phyloP scores from a whole-genome alignment of 306 rosid species.

The Pyrus bretschneideri region DNA sequence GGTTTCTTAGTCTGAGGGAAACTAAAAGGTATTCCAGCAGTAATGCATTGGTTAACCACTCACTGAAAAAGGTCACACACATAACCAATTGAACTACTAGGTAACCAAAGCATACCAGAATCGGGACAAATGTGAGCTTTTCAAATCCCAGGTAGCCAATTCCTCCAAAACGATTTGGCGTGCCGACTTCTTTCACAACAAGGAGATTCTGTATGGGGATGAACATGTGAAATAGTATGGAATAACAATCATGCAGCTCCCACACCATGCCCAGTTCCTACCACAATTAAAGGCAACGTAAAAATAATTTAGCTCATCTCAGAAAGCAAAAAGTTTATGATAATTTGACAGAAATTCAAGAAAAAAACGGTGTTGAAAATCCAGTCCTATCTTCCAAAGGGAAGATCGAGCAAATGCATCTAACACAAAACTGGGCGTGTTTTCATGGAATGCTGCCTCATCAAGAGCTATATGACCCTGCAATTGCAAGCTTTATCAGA shows the following conservation, averaged over 20 bases:
- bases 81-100: background rate
- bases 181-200: slow-evolving; percentile 45
- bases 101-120: slow-evolving; percentile 54
- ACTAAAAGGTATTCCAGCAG: background rate
- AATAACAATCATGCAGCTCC: slow-evolving; percentile 92
- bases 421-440: slow-evolving; percentile 87
- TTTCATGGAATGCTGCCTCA: slow-evolving; percentile 80
- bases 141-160: slow-evolving; percentile 72
- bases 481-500: slow-evolving; percentile 25
- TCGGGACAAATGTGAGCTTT: slow-evolving; percentile 83
- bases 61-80: background rate
- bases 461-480: slow-evolving; percentile 97
- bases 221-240: slow-evolving; percentile 14
- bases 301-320: background rate
- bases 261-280: slow-evolving; percentile 97
- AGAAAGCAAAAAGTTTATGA: background rate
- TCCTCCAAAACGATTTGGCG: slow-evolving; percentile 88
- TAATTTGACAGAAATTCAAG: background rate
- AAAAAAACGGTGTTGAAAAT: slow-evolving; percentile 82
- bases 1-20: background rate
- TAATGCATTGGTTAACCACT: background rate
- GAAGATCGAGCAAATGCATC: slow-evolving; percentile 94
- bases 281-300: slow-evolving; percentile 1
- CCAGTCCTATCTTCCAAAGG: slow-evolving; percentile 97
- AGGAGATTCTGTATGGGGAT: slow-evolving; percentile 75